phyloP scores from a whole-genome alignment of 257 asterid species.

The Solanum microdontum region DNA sequence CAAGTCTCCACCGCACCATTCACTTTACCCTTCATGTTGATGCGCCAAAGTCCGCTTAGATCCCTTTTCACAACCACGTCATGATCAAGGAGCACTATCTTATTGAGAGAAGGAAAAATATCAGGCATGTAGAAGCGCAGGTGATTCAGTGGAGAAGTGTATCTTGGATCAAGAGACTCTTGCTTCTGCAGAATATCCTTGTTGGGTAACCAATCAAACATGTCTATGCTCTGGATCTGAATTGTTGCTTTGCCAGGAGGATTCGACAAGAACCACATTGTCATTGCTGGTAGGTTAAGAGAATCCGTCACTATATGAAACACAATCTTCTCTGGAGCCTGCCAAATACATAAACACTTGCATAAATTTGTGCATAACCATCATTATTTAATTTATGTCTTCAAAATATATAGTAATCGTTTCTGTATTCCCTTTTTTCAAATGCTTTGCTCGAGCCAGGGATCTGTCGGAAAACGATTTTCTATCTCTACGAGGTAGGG shows the following conservation, averaged over 20 bases:
- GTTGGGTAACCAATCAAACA: conserved; percentile 40
- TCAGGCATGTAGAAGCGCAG: conserved; percentile 53
- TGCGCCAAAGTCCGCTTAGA: conserved; percentile 35
- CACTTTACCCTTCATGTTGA: conserved; percentile 40
- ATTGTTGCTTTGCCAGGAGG: conserved; percentile 37
- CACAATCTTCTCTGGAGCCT: conserved; percentile 48
- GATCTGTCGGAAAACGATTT: not conserved
- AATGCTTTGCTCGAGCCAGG: not conserved
- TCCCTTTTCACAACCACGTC: conserved; percentile 51
- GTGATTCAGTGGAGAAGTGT: conserved; percentile 53
- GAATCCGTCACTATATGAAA: conserved; percentile 47
- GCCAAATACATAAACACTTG: not conserved
- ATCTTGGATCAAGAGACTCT: conserved; percentile 47
- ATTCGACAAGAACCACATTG: conserved; percentile 45
- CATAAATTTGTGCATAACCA: not conserved
- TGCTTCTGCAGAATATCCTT: conserved; percentile 41
- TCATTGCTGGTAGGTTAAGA: conserved; percentile 45
- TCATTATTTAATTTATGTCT: not conserved
- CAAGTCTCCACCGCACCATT: conserved; percentile 58
- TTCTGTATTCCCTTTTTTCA: not conserved
- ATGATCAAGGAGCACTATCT: conserved; percentile 48
- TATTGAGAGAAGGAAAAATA: conserved; percentile 44
- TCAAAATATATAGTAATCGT: not conserved
- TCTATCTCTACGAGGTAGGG: not conserved
- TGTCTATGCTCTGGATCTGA: conserved; percentile 46